Conservation (phyloP, 768 basidiomycete species). For the Scleroderma bovista region DNA sequence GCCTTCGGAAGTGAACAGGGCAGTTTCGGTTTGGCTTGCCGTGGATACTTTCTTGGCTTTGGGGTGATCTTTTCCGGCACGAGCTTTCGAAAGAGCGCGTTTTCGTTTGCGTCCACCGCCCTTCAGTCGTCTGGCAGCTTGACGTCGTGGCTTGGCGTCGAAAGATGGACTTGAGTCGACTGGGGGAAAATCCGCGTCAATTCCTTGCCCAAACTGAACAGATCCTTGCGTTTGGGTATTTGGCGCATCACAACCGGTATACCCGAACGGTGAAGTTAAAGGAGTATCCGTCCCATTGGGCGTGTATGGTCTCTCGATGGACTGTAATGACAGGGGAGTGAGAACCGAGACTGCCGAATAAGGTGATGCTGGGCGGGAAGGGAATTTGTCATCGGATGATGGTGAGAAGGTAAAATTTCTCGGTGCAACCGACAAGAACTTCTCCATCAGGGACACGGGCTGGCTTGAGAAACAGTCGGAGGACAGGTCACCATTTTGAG, state of each 20-base stretch:
- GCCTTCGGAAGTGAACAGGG: constrained; percentile 1
- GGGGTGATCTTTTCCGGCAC: background rate
- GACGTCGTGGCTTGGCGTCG: constrained; percentile 7
- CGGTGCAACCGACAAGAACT: constrained; percentile 21
- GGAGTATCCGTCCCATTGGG: constrained; percentile 10
- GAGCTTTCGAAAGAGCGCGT: constrained; percentile 2
- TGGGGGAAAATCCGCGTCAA: background rate
- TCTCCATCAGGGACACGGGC: constrained; percentile 24
- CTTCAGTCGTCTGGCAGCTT: constrained; percentile 12
- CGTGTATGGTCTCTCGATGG: constrained; percentile 3
- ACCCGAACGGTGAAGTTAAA: constrained; percentile 13
- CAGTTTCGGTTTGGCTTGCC: background rate
- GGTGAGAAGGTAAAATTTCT: constrained; percentile 5
- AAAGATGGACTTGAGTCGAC: constrained; percentile 2
- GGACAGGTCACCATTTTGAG: background rate
- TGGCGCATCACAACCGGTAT: background rate
- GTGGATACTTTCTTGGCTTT: constrained; percentile 11
- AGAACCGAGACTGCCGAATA: constrained; percentile 25
- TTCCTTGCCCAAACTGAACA: background rate
- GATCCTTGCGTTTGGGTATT: background rate
- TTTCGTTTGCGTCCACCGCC: constrained; percentile 15
- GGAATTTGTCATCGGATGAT: constrained; percentile 1
- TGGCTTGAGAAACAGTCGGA: constrained; percentile 1
- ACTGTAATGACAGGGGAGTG: constrained; percentile 23
- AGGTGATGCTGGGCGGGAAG: constrained; percentile 16